Evolutionary conservation across 495 filamentous ascomycete genomes (phyloP), one percentile per base, ranked within the genome.

Genomic region (Penicillium silybi): DNA sequence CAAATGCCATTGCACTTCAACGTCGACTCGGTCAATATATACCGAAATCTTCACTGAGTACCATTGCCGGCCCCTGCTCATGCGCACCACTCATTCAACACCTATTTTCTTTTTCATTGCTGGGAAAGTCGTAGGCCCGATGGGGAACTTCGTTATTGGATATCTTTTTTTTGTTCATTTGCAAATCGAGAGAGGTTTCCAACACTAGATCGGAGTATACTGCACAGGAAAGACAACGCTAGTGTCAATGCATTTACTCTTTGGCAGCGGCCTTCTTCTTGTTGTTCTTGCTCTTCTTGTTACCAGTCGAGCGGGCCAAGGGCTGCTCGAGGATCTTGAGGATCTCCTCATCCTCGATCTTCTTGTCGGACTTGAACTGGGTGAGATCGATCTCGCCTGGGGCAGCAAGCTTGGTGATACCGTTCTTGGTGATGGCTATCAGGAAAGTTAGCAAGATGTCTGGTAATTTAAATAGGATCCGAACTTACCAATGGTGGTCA

Each of bases 371-470:
- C 80, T 92, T 90, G 79, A 84, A 80, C 72, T 90, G 88, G 61
- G 77, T 77, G 41, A 93, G 63, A 59, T 97, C 88, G 17, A 81
- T 73, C 8, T 82, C 68, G 49, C 87, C 82, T 19, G 93, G 87
- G 6, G 81, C 84, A 37, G 88, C 84, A 22, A 98, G 73, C 69
- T 88, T 89, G 61, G 85, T 87, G 66, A 98, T 72, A 59, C 93
- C 93, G 69, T 96, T 95, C 85, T 97, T 98, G 52, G 92, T 97
- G 74, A 97, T 92, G 48, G 90, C 95, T 97, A 4, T 15, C 34
- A 61, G 10, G 17, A 53, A 52, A 45, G 58, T 53, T 19, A 39
- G 37, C n/a, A 18, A 10, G n/a, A 32, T 49, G 20, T 52, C 42
- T 29, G 10, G 17, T n/a, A n/a, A 25, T 22, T 22, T 11, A 1